Conservation (phyloP, 164 flowering plant genomes). For the Berberis thunbergii region DNA sequence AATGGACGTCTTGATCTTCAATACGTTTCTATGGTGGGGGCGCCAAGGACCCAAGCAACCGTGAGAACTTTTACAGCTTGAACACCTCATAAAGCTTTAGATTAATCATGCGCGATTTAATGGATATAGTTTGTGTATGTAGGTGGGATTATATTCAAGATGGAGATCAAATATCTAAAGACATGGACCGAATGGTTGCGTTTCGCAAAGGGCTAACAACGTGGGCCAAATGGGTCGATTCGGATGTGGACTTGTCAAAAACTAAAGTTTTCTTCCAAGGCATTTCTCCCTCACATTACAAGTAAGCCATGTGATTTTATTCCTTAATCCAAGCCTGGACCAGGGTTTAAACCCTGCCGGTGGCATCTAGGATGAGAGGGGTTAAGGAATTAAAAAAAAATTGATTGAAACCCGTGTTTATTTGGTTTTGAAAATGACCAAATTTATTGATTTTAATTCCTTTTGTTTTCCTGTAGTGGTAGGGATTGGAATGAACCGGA, state of each 20-base stretch:
- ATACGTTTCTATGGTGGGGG: constrained; percentile 22
- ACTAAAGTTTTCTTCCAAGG: constrained; percentile 70
- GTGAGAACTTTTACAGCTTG: constrained; percentile 6
- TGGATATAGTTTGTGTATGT: constrained; percentile 8
- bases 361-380: no score
- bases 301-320: constrained; percentile 29
- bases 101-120: background rate
- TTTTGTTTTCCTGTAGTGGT: constrained; percentile 14
- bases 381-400: no score
- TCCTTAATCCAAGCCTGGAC: no score
- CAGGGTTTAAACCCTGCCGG: no score
- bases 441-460: background rate
- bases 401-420: background rate
- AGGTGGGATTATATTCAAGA: constrained; percentile 73
- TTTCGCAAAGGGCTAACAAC: constrained; percentile 59
- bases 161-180: constrained; percentile 34
- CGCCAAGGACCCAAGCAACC: constrained; percentile 10
- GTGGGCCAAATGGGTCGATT: constrained; percentile 74
- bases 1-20: constrained; percentile 33
- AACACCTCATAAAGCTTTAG: background rate
- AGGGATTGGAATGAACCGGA: constrained; percentile 25
- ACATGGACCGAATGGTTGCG: constrained; percentile 67
- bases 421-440: background rate
- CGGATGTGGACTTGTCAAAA: constrained; percentile 39
- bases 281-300: constrained; percentile 63